Evolutionary conservation across 176 grass and related monocot species (phyloP), one percentile per base, ranked within the genome.

Genomic region (Aegilops longissima): DNA sequence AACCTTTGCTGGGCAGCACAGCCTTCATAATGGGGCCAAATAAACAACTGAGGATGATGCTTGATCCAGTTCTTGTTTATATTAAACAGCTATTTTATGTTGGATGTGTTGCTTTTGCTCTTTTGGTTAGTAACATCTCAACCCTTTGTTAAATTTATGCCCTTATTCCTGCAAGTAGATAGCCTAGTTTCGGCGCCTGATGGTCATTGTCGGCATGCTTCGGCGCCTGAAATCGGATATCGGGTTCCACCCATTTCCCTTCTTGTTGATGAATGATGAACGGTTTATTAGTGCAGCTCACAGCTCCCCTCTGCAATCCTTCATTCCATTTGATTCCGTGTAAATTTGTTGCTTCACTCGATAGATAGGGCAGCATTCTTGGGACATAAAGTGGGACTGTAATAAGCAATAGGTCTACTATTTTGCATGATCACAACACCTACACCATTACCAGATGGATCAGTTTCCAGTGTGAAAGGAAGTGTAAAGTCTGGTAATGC

Each of bases 41-140:
- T 72, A 86, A 90, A 87, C 92, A 96, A 65, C 34, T 93, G 34
- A 91, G 84, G 82, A 91, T 99, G 97, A 96, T 99, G 97, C 87
- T 96, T 93, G 92, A 94, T 84, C 86, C 83, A 81, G 93, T 95
- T 82, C 88, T 88, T 68, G 33, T 95, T n/a, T 88, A 87, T 51
- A 51, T 44, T 90, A 82, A 76, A 92, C 92, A 78, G 89, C 86
- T 72, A 86, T 27, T 99, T 80, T 99, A 96, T 64, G 54, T 82
- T 77, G 92, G 94, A 84, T 93, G 80, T 92, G 97, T 93, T 88
- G 7, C 88, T 88, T 76, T 96, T 79, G 92, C 94, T 79, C 92
- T 98, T 91, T 90, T 78, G 88, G 94, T 98, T 75, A 85, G 90
- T 51, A 51, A 51, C 0, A 51, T 51, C 47, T 51, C 47, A 51